phyloP scores from a whole-genome alignment of 306 rosid species.

The Albizia julibrissin region DNA sequence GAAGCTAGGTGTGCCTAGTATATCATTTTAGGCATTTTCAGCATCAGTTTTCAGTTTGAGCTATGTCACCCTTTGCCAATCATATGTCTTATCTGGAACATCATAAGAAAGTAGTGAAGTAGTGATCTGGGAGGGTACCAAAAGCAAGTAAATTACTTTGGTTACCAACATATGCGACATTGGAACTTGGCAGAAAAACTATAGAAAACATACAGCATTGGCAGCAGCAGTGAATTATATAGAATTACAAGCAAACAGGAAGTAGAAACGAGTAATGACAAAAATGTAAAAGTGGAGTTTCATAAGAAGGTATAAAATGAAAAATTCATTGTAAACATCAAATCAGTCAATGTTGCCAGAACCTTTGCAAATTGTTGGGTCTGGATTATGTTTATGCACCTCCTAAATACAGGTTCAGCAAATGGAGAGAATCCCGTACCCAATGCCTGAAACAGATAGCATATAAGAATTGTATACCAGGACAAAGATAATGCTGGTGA shows the following conservation, averaged over 20 bases:
- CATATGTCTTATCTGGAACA: background rate
- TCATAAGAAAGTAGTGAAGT: background rate
- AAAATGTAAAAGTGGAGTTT: background rate
- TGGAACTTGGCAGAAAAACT: background rate
- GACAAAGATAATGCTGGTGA: constrained; percentile 11
- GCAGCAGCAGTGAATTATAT: constrained; percentile 23
- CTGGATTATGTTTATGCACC: constrained; percentile 94
- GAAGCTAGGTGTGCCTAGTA: background rate
- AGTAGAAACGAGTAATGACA: background rate
- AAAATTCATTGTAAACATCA: constrained; percentile 7
- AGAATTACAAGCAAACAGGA: constrained; percentile 20
- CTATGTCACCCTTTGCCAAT: background rate
- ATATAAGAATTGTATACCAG: constrained; percentile 21
- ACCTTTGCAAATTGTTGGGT: constrained; percentile 94
- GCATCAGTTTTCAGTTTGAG: background rate
- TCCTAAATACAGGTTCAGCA: constrained; percentile 95
- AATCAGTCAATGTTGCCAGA: constrained; percentile 30
- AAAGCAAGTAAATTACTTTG: background rate
- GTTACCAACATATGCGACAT: background rate
- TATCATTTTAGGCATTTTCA: background rate
- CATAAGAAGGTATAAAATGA: background rate
- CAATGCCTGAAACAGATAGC: constrained; percentile 71
- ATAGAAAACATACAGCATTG: constrained; percentile 5
- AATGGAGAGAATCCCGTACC: constrained; percentile 90
- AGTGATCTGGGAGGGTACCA: background rate